Evolutionary conservation across 2,329 filamentous ascomycete species (phyloP).

Genomic region (Phyllosticta paracitricarpa): DNA sequence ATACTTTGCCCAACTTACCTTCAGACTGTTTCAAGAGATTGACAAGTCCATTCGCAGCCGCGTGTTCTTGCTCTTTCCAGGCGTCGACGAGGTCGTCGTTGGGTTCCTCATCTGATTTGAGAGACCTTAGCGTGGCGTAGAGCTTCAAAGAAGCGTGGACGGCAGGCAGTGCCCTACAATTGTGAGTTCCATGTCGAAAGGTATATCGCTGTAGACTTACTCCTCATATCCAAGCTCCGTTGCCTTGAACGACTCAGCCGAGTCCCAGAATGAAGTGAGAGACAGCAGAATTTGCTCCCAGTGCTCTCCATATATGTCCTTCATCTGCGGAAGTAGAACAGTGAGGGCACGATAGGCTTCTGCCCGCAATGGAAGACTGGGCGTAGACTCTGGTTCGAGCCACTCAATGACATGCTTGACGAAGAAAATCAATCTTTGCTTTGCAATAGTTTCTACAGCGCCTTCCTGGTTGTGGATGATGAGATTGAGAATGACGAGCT

Average conservation of each 20-base stretch:
- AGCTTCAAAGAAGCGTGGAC: slow-evolving; percentile 66
- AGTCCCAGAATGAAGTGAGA: slow-evolving; percentile 28
- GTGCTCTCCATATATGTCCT: slow-evolving; percentile 77
- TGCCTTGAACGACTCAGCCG: background rate
- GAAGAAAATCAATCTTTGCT: slow-evolving; percentile 68
- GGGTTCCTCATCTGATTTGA: slow-evolving; percentile 49
- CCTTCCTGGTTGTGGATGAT: slow-evolving; percentile 41
- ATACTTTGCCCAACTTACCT: slow-evolving; percentile 17
- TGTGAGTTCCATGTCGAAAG: background rate
- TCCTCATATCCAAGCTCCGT: background rate
- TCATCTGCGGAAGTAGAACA: slow-evolving; percentile 60
- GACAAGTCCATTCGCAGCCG: slow-evolving; percentile 50
- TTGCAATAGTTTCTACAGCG: slow-evolving; percentile 39
- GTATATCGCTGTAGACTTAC: background rate
- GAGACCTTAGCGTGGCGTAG: slow-evolving; percentile 49
- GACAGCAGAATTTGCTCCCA: slow-evolving; percentile 51
- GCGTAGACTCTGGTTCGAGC: slow-evolving; percentile 43
- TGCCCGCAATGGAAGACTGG: slow-evolving; percentile 41
- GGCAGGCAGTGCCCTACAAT: slow-evolving; percentile 37
- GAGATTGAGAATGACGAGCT: slow-evolving; percentile 45
- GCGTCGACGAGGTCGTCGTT: slow-evolving; percentile 82
- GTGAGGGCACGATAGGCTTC: slow-evolving; percentile 44
- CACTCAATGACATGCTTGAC: slow-evolving; percentile 68
- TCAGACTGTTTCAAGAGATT: slow-evolving; percentile 49
- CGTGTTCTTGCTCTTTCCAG: slow-evolving; percentile 50